A percentile compares a stretch with the other conserved stretches of the same genome.
phyloP scores from a whole-genome alignment of 257 asterid genomes.

The Plectranthus barbatus region DNA sequence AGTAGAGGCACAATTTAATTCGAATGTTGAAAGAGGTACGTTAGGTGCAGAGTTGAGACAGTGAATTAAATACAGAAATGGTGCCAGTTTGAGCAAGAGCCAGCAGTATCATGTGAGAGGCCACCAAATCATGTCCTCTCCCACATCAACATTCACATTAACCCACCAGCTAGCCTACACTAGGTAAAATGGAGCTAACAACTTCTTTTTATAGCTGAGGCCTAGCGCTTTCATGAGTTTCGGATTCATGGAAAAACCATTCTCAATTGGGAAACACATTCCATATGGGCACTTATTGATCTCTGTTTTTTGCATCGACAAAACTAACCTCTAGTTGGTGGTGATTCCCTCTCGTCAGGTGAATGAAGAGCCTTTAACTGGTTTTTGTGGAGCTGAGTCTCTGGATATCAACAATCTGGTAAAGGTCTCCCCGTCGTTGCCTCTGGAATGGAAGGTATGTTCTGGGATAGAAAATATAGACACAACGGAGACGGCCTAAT shows the following conservation, averaged over 20 bases:
- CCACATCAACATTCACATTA: not conserved
- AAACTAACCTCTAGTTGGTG: conserved; percentile 3
- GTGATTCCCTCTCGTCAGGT: not conserved
- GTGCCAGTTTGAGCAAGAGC: conserved; percentile 16
- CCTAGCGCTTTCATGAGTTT: too few species aligned
- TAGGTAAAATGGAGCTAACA: not conserved
- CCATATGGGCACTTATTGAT: not conserved
- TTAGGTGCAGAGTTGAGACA: conserved; percentile 11
- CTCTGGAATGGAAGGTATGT: conserved; percentile 64
- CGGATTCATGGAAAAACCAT: not conserved
- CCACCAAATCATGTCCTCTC: conserved; percentile 17
- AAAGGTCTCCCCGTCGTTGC: conserved; percentile 80
- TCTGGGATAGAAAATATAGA: conserved; percentile 32
- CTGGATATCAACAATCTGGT: conserved; percentile 73
- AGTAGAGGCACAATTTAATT: conserved; percentile 24
- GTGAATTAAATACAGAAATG: conserved; percentile 10
- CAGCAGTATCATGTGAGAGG: conserved; percentile 27
- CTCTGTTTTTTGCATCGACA: not conserved
- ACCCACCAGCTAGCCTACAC: not conserved
- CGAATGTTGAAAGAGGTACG: not conserved
- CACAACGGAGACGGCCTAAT: not conserved
- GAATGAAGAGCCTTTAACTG: conserved; percentile 10
- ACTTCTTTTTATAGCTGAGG: not conserved
- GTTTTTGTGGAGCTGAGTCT: conserved; percentile 33
- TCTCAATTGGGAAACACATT: not conserved